phyloP scores from a whole-genome alignment of 805 yeast species.

The Zygoascus flipseniorum region DNA sequence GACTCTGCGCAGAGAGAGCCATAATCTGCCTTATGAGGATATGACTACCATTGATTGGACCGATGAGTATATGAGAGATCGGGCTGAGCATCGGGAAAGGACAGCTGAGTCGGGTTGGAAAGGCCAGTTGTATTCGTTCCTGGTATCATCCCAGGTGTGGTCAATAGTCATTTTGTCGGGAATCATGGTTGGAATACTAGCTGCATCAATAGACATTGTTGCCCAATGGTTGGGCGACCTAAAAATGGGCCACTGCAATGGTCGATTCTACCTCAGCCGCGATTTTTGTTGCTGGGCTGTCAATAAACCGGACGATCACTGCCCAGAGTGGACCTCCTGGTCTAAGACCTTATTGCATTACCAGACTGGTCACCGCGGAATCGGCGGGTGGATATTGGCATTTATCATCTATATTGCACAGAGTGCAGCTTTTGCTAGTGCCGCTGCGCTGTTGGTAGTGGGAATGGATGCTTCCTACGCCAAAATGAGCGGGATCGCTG shows the following conservation, averaged over 20 bases:
- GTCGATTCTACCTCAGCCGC: conserved; percentile 54
- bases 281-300: conserved; percentile 71
- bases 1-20: neutral
- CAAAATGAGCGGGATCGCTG: conserved; percentile 61
- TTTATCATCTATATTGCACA: conserved; percentile 32
- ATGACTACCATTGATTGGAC: conserved; percentile 29
- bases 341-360: conserved; percentile 20
- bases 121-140: conserved; percentile 20
- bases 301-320: conserved; percentile 26
- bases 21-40: conserved; percentile 8
- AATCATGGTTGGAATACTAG: conserved; percentile 62
- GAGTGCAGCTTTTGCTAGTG: conserved; percentile 32
- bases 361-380: conserved; percentile 12
- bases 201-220: conserved; percentile 66
- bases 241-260: conserved; percentile 64
- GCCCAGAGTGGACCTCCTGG: conserved; percentile 32
- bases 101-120: conserved; percentile 11
- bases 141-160: conserved; percentile 45
- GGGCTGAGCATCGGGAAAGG: conserved; percentile 11
- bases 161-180: conserved; percentile 66
- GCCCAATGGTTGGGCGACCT: conserved; percentile 76
- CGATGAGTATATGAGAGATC: conserved; percentile 25
- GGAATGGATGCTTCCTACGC: conserved; percentile 31
- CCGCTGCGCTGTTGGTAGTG: conserved; percentile 30
- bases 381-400: conserved; percentile 26